Conservation (phyloP, 805 yeast genomes). For the Vanderwaltozyma tropicalis region DNA sequence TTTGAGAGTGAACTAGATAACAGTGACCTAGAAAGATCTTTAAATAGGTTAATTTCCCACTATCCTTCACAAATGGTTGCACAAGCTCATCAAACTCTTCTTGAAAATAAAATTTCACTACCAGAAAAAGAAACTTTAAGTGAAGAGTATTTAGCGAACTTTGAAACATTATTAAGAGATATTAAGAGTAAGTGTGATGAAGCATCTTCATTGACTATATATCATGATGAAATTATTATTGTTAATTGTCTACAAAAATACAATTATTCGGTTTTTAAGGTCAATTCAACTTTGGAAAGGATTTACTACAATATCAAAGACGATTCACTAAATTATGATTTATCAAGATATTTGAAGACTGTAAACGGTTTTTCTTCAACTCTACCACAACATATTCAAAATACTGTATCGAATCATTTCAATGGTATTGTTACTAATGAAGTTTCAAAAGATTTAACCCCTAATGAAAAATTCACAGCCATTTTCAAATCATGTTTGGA, state of each 20-base stretch:
- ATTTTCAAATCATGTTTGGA: constrained; percentile 36
- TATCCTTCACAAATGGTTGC: constrained; percentile 46
- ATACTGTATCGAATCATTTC: constrained; percentile 28
- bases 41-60: constrained; percentile 38
- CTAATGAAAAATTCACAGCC: constrained; percentile 12
- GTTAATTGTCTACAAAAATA: constrained; percentile 26
- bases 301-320: constrained; percentile 17
- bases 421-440: constrained; percentile 30
- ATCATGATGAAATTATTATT: constrained; percentile 23
- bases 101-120: constrained; percentile 16
- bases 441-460: constrained; percentile 26
- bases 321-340: constrained; percentile 18
- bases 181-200: constrained; percentile 51
- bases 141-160: constrained; percentile 52
- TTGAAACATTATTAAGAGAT: constrained; percentile 66
- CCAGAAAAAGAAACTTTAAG: constrained; percentile 18
- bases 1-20: constrained; percentile 36
- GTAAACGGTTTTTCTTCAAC: constrained; percentile 33
- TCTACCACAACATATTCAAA: constrained; percentile 30
- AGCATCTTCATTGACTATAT: constrained; percentile 41
- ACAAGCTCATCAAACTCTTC: constrained; percentile 31
- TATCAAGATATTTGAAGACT: constrained; percentile 24
- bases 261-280: constrained; percentile 23
- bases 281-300: constrained; percentile 21
- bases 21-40: constrained; percentile 32